Evolutionary conservation across 2,329 filamentous ascomycete genomes (phyloP).

Genomic region (Cadophora sp.): DNA sequence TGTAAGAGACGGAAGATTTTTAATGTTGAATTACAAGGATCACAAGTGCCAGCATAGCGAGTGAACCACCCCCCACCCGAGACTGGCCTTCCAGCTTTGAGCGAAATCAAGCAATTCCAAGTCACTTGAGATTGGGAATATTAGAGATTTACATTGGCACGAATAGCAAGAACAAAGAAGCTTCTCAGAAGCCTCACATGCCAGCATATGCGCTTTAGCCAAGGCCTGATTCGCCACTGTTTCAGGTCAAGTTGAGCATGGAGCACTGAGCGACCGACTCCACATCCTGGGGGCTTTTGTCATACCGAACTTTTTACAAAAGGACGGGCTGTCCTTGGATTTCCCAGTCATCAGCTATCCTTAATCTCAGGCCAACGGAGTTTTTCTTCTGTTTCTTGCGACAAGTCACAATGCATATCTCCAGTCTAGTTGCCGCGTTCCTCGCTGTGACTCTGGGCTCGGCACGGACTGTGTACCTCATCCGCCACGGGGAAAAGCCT

Average conservation of each 20-base stretch:
- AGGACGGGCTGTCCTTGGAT: not conserved
- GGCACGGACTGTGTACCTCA: constrained; percentile 60
- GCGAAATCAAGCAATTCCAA: no score
- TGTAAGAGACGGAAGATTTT: no score
- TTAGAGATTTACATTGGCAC: not conserved
- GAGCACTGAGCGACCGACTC: not conserved
- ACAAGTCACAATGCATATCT: constrained; percentile 10
- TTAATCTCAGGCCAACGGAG: not conserved
- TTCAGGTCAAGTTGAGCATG: not conserved
- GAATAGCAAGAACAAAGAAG: not conserved
- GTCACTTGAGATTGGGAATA: no score
- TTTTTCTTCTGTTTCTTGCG: not conserved
- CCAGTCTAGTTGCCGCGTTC: constrained; percentile 1
- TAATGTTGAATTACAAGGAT: no score
- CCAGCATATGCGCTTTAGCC: not conserved
- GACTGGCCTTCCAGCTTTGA: no score
- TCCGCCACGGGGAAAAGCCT: constrained; percentile 70
- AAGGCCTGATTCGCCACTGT: constrained; percentile 13
- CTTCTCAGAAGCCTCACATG: not conserved
- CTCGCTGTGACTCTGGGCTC: constrained; percentile 21
- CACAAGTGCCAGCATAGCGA: no score
- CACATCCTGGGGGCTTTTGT: not conserved
- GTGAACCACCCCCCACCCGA: no score
- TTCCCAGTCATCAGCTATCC: not conserved
- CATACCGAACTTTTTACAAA: not conserved